Conservation (phyloP, 75 land plant genomes). For the Chamaecyparis obtusa region DNA sequence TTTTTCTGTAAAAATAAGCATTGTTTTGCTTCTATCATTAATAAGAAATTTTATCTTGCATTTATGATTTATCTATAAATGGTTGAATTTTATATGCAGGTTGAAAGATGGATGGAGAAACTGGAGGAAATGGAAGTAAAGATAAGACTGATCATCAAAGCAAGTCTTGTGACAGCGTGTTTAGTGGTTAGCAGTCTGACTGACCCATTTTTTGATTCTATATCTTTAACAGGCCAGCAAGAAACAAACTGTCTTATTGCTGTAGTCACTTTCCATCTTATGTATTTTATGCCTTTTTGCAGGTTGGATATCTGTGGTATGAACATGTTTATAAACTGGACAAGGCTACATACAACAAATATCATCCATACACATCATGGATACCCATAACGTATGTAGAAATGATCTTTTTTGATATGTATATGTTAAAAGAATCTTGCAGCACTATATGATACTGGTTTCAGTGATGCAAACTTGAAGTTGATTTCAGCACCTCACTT, state of each 20-base stretch:
- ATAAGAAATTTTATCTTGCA: background rate
- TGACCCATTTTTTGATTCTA: background rate
- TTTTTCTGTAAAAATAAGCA: background rate
- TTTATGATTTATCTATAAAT: background rate
- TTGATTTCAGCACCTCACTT: background rate
- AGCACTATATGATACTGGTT: background rate
- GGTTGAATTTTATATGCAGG: slow-evolving; percentile 39
- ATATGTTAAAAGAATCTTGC: background rate
- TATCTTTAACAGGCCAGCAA: background rate
- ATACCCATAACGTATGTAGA: slow-evolving; percentile 90
- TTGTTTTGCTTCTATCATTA: background rate
- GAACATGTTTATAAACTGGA: slow-evolving; percentile 91
- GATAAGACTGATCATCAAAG: slow-evolving; percentile 44
- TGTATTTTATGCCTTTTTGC: slow-evolving; percentile 12
- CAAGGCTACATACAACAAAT: slow-evolving; percentile 80
- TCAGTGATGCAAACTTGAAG: background rate
- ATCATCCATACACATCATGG: slow-evolving; percentile 99
- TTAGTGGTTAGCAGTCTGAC: slow-evolving; percentile 51
- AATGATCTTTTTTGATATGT: background rate
- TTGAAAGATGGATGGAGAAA: slow-evolving; percentile 97
- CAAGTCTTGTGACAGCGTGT: slow-evolving; percentile 42
- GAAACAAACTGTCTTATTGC: background rate
- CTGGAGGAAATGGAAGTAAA: slow-evolving; percentile 81
- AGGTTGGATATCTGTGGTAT: slow-evolving; percentile 97
- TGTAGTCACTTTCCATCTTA: background rate